Base-by-base conservation (phyloP, 2,329 filamentous ascomycete genomes). In the Chalaropsis ovoidea region DNA sequence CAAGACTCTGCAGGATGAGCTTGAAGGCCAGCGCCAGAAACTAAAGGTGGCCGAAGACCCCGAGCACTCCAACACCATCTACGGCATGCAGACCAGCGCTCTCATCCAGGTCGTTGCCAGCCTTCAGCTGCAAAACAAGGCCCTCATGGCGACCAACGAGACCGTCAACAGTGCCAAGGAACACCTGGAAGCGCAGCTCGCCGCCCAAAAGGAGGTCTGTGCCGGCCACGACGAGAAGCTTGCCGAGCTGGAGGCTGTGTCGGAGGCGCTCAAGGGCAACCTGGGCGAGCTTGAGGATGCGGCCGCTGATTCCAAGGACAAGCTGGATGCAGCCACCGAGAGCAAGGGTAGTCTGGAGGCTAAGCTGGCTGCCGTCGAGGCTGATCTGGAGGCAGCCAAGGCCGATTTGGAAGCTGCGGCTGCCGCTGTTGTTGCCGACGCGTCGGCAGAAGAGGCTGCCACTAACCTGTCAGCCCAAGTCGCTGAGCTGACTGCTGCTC, bases 1-100 rank as follows among this genome's bases (percentile, higher is more conserved):
- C 8, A 42, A 62, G 24, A n/a, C 8, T 52, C 56, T 67, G 5
- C 62, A 67, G 45, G 56, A 41, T 39, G 65, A 67, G 35, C 65
- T 67, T 13, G 58, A 47, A 11, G 19, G 43, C 3, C 56, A 67
- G 97, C 93, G 11, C 90, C 90, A 22, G 94, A 93, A 10, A 85
- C 85, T 69, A 35, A 62, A 61, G 52, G 64, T 69, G 66, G 62
- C 69, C 5, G 47, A 65, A 19, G 60, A 65, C 31, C 45, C 58
- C 41, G 47, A 67, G 6, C 63, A 67, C 22, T 52, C 35, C 27
- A 58, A 65, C 54, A 63, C 61, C 41, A 22, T 67, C n/a, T 61
- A 65, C n/a, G 58, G 56, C 22, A 64, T 67, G 62, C 54, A 61
- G 27, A 58, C 45, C 2, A 54, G 27, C n/a, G 65, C 65, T 41